Percentiles rank a stretch among this genome's conserved stretches.
Conservation (phyloP, 2,329 filamentous ascomycete genomes). For the Aureobasidium sp. region DNA sequence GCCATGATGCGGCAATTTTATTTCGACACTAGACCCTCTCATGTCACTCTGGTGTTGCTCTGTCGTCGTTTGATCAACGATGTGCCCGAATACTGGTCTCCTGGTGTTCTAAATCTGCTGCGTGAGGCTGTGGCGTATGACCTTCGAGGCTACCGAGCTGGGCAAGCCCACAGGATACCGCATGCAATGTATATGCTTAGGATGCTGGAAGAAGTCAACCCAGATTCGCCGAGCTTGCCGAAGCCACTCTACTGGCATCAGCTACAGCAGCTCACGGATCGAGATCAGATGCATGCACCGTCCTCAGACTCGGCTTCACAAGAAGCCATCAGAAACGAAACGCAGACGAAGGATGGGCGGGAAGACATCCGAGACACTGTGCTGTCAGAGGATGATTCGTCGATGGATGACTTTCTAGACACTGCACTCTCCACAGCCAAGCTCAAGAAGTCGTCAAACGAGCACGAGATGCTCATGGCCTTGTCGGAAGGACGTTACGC, state of each 20-base stretch:
- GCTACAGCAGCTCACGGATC: neutral
- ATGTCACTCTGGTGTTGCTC: constrained; percentile 23
- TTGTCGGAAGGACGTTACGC: constrained; percentile 21
- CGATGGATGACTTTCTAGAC: neutral
- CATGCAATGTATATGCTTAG: neutral
- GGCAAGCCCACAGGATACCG: neutral
- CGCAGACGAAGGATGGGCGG: neutral
- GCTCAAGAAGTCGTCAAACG: neutral
- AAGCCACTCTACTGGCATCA: neutral
- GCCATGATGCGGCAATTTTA: constrained; percentile 24
- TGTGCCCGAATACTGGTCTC: constrained; percentile 20
- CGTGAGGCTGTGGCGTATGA: constrained; percentile 24
- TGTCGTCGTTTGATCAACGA: constrained; percentile 20
- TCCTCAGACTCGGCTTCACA: neutral
- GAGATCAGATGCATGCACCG: neutral
- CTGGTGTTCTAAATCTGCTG: constrained; percentile 20
- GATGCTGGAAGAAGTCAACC: neutral
- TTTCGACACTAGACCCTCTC: constrained; percentile 23
- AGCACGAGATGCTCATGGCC: constrained; percentile 24
- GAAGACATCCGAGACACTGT: neutral
- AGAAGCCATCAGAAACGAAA: neutral
- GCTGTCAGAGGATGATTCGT: neutral
- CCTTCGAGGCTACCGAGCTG: constrained; percentile 19
- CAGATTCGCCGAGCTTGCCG: neutral
- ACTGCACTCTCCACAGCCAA: neutral